Base-by-base conservation (phyloP, 169 alveolate species). In the Cryptosporidium parvum region DNA sequence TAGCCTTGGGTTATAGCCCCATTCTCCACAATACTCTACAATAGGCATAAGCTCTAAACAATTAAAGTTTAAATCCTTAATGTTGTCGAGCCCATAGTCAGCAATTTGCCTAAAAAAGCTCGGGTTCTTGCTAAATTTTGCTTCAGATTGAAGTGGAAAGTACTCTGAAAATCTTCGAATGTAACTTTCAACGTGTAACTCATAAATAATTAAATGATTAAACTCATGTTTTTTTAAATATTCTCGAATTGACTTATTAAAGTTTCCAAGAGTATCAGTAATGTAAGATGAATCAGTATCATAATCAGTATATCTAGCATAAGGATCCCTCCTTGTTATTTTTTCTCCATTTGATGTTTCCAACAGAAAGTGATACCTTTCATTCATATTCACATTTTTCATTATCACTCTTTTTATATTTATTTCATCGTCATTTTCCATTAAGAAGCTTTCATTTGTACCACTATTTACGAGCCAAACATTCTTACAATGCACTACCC, bases 1-100 rank as follows among this genome's bases (percentile, higher is more conserved):
- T 52, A 91, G 85, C 45, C 94, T 86, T 18, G 94, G 93, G 52
- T 86, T 91, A 69, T 91, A 91, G 1, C 94, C 94, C 94, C 94
- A 91, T 70, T 80, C 85, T 29, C 94, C 94, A 35, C 93, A 86
- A 61, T 86, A 91, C 59, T 91, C 94, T 23, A 86, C 85, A 35
- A 91, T 85, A 7, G 94, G 94, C 91, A 91, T 69, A 45, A 91
- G 31, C 53, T 91, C 94, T 45, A 91, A 29, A 51, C 92, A 86
- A 42, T 52, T 91, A 69, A 92, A 92, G 39, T 85, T 80, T 59
- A 80, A 65, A 31, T 59, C 67, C 29, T 37, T 48, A 14, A 80
- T 80, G 16, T 61, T 59, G 6, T 39, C 33, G 16, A 80, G 23
- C 8, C 80, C 89, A 80, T 42, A 39, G 21, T 80, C 89, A 10